Base-by-base conservation (phyloP, 2,329 filamentous ascomycete species). In the Zymoseptoria tritici region DNA sequence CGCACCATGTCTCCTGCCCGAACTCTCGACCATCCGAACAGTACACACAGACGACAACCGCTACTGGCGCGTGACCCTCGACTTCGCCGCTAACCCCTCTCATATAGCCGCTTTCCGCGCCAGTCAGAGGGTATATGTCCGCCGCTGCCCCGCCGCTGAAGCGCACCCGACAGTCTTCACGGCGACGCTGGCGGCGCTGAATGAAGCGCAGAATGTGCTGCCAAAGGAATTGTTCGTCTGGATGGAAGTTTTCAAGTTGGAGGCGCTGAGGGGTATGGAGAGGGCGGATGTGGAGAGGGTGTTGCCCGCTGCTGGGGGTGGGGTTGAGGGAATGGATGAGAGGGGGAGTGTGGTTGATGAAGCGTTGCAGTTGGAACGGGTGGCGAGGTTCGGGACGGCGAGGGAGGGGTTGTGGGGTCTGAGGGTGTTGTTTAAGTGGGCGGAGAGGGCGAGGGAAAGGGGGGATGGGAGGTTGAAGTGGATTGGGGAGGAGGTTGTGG, bases 31-130 rank as follows among this genome's bases (percentile, higher is more conserved):
- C 50, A 84, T 92, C 55, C 72, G 78, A 1, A 80, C 77, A 22
- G 77, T 92, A 19, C 85, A 84, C 1, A 85, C 85, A 2, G 80
- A 80, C 4, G 81, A 85, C 1, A 81, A 85, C 3, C 79, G 85
- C 4, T 93, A 90, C 77, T 97, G 92, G 92, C 87, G 90, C 50
- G 81, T 95, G 2, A 85, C 85, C 5, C 79, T 96, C 3, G 86
- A 94, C 70, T 91, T 97, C 64, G 78, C 77, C 3, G 77, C 80
- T 55, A 85, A 88, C 59, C 78, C 85, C 0, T 74, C 78, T 0
- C 83, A 94, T 54, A 78, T 83, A 4, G 74, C 80, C 0, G 83
- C 85, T 3, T 91, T 96, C 76, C 77, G 77, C 9, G 78, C 80
- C 20, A 86, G 86, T 24, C 90, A 95, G 67, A 89, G 84, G 1